Percentiles rank a stretch among this genome's conserved stretches.
Conservation (phyloP, 306 rosid genomes). For the Lupinus albus region DNA sequence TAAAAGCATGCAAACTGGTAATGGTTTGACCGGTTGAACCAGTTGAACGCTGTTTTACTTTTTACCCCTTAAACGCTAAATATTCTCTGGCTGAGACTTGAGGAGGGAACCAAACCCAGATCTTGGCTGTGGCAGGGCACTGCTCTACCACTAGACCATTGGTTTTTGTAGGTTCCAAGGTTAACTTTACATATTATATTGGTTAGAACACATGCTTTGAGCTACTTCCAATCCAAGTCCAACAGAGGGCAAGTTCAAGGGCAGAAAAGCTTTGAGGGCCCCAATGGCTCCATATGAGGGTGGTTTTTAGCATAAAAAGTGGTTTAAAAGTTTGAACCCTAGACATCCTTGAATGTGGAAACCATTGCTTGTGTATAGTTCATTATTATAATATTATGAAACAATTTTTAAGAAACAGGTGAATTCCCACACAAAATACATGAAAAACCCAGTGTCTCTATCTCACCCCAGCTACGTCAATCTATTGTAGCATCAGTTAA, state of each 20-base stretch:
- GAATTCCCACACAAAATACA: neutral
- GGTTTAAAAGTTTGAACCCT: neutral
- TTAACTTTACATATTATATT: neutral
- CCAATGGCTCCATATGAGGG: neutral
- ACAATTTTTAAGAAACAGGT: neutral
- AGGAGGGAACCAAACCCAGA: neutral
- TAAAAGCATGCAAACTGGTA: neutral
- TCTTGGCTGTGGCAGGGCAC: conserved; percentile 19
- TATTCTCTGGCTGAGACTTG: neutral
- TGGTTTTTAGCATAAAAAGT: neutral
- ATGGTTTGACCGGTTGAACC: conserved; percentile 13
- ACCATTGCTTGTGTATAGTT: neutral
- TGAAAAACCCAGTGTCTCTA: conserved; percentile 23
- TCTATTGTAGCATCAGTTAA: conserved; percentile 7
- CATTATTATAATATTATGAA: neutral
- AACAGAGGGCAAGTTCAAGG: neutral
- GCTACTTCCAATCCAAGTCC: conserved; percentile 27
- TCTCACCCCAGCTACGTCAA: conserved; percentile 9
- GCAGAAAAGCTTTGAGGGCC: neutral
- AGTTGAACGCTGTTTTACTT: conserved; percentile 15
- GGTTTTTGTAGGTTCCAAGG: conserved; percentile 3
- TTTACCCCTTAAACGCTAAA: neutral
- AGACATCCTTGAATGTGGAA: neutral
- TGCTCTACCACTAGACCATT: conserved; percentile 21
- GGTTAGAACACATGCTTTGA: conserved; percentile 13